Evolutionary conservation across 177 flowering plant species (phyloP), one percentile per base, ranked within the genome.

Genomic region (Vitis hybrid): DNA sequence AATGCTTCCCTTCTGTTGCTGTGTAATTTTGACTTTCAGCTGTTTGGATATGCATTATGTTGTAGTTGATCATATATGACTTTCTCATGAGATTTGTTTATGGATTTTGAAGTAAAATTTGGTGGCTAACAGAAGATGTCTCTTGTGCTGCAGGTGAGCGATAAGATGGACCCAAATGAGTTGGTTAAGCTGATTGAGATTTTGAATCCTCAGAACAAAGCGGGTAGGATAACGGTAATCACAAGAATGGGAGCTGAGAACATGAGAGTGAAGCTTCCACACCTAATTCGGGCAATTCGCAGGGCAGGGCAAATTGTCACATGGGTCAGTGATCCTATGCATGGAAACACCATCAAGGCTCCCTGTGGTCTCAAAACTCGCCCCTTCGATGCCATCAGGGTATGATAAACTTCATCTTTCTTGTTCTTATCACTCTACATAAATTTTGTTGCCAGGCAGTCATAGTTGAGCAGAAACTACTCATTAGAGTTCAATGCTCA

Each of bases 311-410:
- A 86, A 69, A 84, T 91, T 60, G 97, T 93, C 59, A 93, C 97
- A 12, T 93, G 98, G 98, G 98, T 93, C 76, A 88, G 92, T 70
- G 98, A 93, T 78, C 98, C 98, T 21, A 93, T 92, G 98, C 98
- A 92, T 66, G 96, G 98, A 51, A 91, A 92, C 86, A 89, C 98
- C 78, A 92, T 91, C 65, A 92, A 92, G 76, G 98, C 97, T 72
- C 98, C 98, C 3, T 91, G 92, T 40, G 98, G 98, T 69, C 91
- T 93, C 75, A 91, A 93, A 79, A 93, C 98, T 66, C 94, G 94
- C 52, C 94, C 97, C 19, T 92, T 92, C 18, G 97, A 92, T 69
- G 67, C 97, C 32, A 90, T 90, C 74, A 79, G 82, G 90, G 97
- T 92, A 90, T 68, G 65, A n/a, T 69, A 55, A 65, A 65, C 19